Conservation (phyloP, 352 stramenopile species). For the Proteromonas lacertae region DNA sequence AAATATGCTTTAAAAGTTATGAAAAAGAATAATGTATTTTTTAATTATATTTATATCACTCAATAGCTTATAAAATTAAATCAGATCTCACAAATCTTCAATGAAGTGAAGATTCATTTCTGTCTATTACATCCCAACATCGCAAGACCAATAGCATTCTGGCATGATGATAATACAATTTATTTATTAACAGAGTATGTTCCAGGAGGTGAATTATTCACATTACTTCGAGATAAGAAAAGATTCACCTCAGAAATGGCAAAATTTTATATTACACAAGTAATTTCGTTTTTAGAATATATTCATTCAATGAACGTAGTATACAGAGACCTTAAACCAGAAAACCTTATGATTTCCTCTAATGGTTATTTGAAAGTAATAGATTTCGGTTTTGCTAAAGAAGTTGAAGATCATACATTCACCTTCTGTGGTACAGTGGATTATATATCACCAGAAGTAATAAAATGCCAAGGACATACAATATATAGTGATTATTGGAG, state of each 20-base stretch:
- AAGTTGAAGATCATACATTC: neutral
- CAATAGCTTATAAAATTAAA: too few species aligned
- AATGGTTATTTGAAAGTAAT: conserved; percentile 8
- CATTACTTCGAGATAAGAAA: conserved; percentile 8
- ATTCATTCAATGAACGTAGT: conserved; percentile 64
- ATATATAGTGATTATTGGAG: neutral
- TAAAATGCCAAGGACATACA: neutral
- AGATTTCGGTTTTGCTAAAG: conserved; percentile 3
- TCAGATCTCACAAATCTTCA: too few species aligned
- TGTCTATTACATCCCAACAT: too few species aligned
- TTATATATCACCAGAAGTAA: neutral
- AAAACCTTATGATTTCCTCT: conserved; percentile 68
- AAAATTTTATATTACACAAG: conserved; percentile 51
- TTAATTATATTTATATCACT: too few species aligned
- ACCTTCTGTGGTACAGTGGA: neutral
- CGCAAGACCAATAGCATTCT: too few species aligned
- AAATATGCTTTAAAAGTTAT: too few species aligned
- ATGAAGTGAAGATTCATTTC: too few species aligned
- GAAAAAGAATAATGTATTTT: too few species aligned
- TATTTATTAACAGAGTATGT: neutral
- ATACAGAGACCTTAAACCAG: too few species aligned
- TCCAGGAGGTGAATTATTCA: neutral
- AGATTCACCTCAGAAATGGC: conserved; percentile 49
- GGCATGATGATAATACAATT: too few species aligned
- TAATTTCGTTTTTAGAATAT: conserved; percentile 80